Conservation (phyloP, 106 monocot genomes). For the Acanthochlamys bracteata region DNA sequence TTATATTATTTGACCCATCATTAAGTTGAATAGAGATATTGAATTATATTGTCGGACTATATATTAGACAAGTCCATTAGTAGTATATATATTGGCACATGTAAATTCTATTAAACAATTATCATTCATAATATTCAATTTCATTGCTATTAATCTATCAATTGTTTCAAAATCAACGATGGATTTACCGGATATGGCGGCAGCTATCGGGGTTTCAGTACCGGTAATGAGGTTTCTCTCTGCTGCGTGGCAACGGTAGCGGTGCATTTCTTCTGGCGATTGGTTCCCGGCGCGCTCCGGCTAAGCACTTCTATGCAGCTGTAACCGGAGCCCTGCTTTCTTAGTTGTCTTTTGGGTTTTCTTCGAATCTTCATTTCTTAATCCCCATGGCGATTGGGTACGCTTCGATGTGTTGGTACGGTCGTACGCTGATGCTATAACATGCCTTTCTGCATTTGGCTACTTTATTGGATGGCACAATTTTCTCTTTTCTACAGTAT, state of each 20-base stretch:
- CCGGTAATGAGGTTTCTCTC: conserved; percentile 92
- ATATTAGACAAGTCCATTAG: too few relatives aligned
- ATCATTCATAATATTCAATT: too few relatives aligned
- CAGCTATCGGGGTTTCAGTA: conserved; percentile 91
- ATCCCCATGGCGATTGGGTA: conserved; percentile 82
- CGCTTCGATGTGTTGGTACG: conserved; percentile 62
- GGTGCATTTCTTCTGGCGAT: conserved; percentile 54
- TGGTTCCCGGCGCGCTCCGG: conserved; percentile 43
- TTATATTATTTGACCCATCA: too few relatives aligned
- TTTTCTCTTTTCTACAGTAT: neutral
- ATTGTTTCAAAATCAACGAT: conserved; percentile 17
- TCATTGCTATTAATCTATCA: too few relatives aligned
- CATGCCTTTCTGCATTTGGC: conserved; percentile 73
- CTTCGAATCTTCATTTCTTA: conserved; percentile 88
- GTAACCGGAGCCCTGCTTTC: conserved; percentile 66
- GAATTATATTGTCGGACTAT: too few relatives aligned
- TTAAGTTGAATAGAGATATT: too few relatives aligned
- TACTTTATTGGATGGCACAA: conserved; percentile 97
- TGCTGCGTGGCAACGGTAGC: conserved; percentile 94
- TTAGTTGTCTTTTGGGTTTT: conserved; percentile 76
- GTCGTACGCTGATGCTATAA: conserved; percentile 53
- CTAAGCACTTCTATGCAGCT: conserved; percentile 80
- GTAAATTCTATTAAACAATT: too few relatives aligned
- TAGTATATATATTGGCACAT: too few relatives aligned
- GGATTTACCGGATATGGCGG: conserved; percentile 75